Evolutionary conservation across 2,329 filamentous ascomycete genomes (phyloP), one percentile per base, ranked within the genome.

Genomic region (Didymella keratinophila): DNA sequence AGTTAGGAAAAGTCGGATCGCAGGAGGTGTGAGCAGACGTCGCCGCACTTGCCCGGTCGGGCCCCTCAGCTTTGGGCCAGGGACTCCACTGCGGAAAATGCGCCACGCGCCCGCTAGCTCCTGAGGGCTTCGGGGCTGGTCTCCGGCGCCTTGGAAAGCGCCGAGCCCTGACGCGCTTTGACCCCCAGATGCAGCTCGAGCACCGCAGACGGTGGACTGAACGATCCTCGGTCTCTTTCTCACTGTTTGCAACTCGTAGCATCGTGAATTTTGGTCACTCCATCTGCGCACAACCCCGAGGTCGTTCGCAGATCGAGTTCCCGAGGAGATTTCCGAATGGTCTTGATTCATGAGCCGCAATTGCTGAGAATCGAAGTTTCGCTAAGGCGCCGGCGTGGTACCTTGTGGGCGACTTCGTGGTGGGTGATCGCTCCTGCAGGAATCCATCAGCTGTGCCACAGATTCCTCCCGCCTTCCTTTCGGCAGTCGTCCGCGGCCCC

Each of bases 21-120:
- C 32, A 43, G 36, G 42, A 37, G 53, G 5, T 16, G 20, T 46
- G 16, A 36, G 25, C 20, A 47, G 41, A 42, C 25, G 28, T 42
- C 44, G 56, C 56, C 56, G 56, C 11, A 42, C 11, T 49, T 54
- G 41, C n/a, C 56, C 56, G 48, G 21, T 9, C 8, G 23, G n/a
- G 12, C 30, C 25, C 25, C 44, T 34, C 7, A n/a, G 23, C 21
- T n/a, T 27, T 27, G 12, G 8, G 23, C 23, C 10, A 16, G 39
- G 18, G n/a, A n/a, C 27, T 28, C 46, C 49, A 52, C 46, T 23
- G 14, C n/a, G 46, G 18, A 39, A 43, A 25, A 21, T n/a, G 12
- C 46, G 39, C 53, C 16, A 39, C 23, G 6, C 30, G n/a, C 21
- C 28, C 23, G 39, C 28, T 56, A 56, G 39, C 30, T 39, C 44